phyloP scores from a whole-genome alignment of 2,329 filamentous ascomycete genomes.

The Venturia asperata region DNA sequence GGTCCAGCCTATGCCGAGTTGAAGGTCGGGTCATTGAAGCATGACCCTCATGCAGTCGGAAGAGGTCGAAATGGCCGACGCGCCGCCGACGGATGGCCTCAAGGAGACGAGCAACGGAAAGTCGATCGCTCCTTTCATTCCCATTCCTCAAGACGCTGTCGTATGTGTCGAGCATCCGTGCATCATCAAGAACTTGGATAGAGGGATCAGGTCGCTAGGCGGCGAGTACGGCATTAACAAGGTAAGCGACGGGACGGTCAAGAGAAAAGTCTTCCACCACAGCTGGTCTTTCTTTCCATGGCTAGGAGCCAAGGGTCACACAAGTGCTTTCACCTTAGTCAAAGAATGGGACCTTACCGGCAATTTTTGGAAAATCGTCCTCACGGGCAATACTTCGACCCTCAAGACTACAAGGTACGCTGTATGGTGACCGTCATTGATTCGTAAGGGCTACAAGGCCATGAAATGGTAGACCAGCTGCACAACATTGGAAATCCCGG shows the following conservation, averaged over 20 bases:
- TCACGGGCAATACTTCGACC: no score
- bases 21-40: not conserved
- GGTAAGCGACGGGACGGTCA: slow-evolving; percentile 30
- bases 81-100: not conserved
- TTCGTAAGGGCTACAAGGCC: no score
- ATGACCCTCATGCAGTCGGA: not conserved
- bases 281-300: not conserved
- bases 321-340: no score
- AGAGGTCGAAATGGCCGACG: slow-evolving; percentile 7
- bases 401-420: no score
- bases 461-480: no score
- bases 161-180: slow-evolving; percentile 61
- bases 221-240: slow-evolving; percentile 48
- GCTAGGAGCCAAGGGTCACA: not conserved
- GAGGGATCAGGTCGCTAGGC: slow-evolving; percentile 56
- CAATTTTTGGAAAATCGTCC: no score
- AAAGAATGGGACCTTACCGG: no score
- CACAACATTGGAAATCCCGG: not conserved
- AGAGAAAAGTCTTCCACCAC: not conserved
- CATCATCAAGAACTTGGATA: slow-evolving; percentile 57
- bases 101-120: slow-evolving; percentile 8
- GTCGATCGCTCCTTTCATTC: slow-evolving; percentile 38
- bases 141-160: slow-evolving; percentile 46
- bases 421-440: no score
- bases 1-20: not conserved